phyloP scores from a whole-genome alignment of 352 stramenopile species.

The Pythium aristosporum region DNA sequence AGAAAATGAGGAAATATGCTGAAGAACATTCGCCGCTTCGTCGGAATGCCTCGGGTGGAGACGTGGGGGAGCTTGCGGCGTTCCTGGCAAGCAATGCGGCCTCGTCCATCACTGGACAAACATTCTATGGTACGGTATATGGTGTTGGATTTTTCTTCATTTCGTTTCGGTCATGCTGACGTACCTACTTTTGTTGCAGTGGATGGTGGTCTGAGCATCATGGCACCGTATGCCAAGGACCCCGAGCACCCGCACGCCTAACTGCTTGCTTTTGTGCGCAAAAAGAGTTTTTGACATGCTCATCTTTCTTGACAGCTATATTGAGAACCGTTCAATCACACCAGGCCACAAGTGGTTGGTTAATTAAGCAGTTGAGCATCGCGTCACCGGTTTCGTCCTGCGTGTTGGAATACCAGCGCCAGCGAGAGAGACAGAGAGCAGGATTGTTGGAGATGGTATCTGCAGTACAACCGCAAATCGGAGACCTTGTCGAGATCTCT shows the following conservation, averaged over 20 bases:
- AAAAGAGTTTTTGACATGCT: neutral
- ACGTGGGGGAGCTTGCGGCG: conserved; percentile 78
- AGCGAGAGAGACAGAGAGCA: neutral
- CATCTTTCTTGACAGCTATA: too few species aligned
- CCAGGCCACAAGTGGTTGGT: neutral
- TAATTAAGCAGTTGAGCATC: neutral
- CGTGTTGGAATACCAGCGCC: neutral
- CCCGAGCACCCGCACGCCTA: neutral
- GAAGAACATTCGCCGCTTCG: conserved; percentile 60
- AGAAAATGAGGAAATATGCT: conserved; percentile 84
- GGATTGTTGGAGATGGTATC: neutral
- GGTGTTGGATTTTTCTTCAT: neutral
- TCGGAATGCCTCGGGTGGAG: conserved; percentile 61
- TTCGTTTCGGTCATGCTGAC: conserved; percentile 3
- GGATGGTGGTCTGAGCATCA: conserved; percentile 32
- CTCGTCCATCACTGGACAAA: conserved; percentile 87
- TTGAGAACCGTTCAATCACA: neutral
- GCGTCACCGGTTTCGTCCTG: neutral
- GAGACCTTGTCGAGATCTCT: conserved; percentile 51
- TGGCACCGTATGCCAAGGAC: conserved; percentile 30
- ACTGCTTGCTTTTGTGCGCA: neutral
- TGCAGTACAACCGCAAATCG: conserved; percentile 22
- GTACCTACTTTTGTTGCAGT: conserved; percentile 19
- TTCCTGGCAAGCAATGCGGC: conserved; percentile 81
- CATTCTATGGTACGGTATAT: conserved; percentile 67